phyloP scores from a whole-genome alignment of 2,329 filamentous ascomycete species.

The Alternaria sp. region DNA sequence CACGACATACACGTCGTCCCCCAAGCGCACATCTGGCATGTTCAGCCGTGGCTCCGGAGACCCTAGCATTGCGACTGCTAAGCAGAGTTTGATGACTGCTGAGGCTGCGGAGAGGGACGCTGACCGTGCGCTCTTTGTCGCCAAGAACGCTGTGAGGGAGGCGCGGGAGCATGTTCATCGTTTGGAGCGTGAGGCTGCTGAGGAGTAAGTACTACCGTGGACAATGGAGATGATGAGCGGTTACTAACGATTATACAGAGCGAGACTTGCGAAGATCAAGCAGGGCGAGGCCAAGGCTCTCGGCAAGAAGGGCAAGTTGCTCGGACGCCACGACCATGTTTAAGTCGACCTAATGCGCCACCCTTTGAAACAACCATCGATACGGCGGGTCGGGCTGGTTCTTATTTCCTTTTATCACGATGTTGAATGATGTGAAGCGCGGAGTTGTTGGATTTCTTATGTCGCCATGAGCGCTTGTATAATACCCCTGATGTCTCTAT shows the following conservation, averaged over 20 bases:
- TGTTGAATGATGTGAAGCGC: neutral
- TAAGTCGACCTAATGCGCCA: neutral
- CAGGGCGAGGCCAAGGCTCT: constrained; percentile 69
- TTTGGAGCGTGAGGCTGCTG: constrained; percentile 67
- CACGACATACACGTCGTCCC: constrained; percentile 31
- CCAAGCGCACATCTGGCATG: constrained; percentile 47
- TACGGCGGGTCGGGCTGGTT: neutral
- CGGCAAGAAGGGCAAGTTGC: constrained; percentile 71
- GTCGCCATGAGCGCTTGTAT: neutral
- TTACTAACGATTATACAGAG: constrained; percentile 10
- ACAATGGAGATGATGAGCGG: neutral
- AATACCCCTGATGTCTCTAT: neutral
- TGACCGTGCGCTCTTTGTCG: constrained; percentile 66
- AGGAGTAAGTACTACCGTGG: constrained; percentile 22
- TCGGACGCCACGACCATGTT: constrained; percentile 54
- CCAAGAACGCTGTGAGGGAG: constrained; percentile 65
- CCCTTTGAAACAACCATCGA: rapidly evolving
- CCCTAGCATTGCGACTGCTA: constrained; percentile 66
- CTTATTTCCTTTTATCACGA: neutral
- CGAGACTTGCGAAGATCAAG: constrained; percentile 71
- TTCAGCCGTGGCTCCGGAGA: constrained; percentile 60
- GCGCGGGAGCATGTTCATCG: constrained; percentile 68
- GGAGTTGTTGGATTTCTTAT: neutral
- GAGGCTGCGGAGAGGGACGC: constrained; percentile 70
- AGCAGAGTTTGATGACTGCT: constrained; percentile 67